A percentile compares a stretch with the other conserved stretches of the same genome.
phyloP scores from a whole-genome alignment of 1,284 basidiomycete species.

The Sporisorium iseilematis-ciliati region DNA sequence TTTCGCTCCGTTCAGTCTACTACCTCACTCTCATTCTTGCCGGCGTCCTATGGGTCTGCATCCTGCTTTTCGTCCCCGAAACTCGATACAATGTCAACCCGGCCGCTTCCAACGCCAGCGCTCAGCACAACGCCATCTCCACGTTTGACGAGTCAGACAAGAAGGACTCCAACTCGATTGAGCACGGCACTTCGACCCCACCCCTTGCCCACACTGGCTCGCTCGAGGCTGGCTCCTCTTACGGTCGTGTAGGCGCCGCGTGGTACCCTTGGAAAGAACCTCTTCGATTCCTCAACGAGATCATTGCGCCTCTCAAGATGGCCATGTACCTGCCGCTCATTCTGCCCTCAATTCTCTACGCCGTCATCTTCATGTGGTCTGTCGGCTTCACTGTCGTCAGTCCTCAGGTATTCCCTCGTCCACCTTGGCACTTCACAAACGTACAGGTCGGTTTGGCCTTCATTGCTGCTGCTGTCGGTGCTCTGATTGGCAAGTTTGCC shows the following conservation, averaged over 20 bases:
- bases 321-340: conserved; percentile 47
- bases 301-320: conserved; percentile 59
- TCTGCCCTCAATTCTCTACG: conserved; percentile 68
- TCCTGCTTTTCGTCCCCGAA: conserved; percentile 68
- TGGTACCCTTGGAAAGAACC: conserved; percentile 69
- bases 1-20: conserved; percentile 43
- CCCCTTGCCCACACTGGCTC: conserved; percentile 19
- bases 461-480: conserved; percentile 68
- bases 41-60: conserved; percentile 58
- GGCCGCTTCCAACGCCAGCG: not conserved
- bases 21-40: conserved; percentile 68
- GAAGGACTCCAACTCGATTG: conserved; percentile 34
- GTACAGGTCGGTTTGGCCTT: conserved; percentile 66
- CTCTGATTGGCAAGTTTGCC: conserved; percentile 68
- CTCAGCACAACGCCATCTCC: not conserved
- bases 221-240: conserved; percentile 17
- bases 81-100: conserved; percentile 65
- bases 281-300: conserved; percentile 57
- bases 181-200: conserved; percentile 31
- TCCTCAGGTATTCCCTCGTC: conserved; percentile 65
- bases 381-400: conserved; percentile 69
- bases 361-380: conserved; percentile 67
- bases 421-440: conserved; percentile 66
- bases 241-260: conserved; percentile 59
- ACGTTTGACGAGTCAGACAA: conserved; percentile 20